Percentiles rank a stretch among this genome's conserved stretches.
Conservation (phyloP, 1,284 basidiomycete genomes). For the Tilletia caries region DNA sequence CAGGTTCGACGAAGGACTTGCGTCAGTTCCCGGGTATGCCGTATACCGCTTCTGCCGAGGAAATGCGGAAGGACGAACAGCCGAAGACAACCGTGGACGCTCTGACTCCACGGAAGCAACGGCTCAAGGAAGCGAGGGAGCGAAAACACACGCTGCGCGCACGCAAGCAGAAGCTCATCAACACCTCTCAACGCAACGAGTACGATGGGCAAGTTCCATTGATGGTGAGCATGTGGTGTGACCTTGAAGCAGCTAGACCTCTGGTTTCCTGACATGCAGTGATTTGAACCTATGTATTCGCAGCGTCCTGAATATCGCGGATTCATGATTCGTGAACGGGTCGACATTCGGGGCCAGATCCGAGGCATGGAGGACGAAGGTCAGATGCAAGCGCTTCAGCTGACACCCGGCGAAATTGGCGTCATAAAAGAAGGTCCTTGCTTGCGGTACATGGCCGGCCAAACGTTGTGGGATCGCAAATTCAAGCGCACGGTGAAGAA, state of each 20-base stretch:
- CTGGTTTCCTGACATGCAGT: too few relatives aligned
- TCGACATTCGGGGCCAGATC: constrained; percentile 71
- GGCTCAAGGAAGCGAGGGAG: constrained; percentile 9
- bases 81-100: not conserved
- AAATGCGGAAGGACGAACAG: not conserved
- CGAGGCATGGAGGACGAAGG: constrained; percentile 72
- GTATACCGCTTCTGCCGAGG: not conserved
- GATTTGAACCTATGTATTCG: constrained; percentile 18
- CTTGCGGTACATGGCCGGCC: constrained; percentile 34
- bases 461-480: constrained; percentile 35
- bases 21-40: constrained; percentile 1
- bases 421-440: constrained; percentile 58
- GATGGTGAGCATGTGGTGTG: not conserved
- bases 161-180: not conserved
- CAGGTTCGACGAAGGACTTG: not conserved
- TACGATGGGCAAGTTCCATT: not conserved
- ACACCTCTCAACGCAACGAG: not conserved
- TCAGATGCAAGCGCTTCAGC: constrained; percentile 66
- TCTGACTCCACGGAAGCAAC: not conserved
- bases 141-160: constrained; percentile 10
- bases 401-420: constrained; percentile 63
- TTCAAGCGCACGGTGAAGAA: constrained; percentile 23
- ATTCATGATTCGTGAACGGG: constrained; percentile 79
- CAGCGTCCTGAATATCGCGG: constrained; percentile 38
- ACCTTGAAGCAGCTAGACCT: not conserved